Percentiles rank a stretch among this genome's conserved stretches.
Evolutionary conservation across 73 alveolate species (phyloP).

Genomic region (Loxodes magnus): DNA sequence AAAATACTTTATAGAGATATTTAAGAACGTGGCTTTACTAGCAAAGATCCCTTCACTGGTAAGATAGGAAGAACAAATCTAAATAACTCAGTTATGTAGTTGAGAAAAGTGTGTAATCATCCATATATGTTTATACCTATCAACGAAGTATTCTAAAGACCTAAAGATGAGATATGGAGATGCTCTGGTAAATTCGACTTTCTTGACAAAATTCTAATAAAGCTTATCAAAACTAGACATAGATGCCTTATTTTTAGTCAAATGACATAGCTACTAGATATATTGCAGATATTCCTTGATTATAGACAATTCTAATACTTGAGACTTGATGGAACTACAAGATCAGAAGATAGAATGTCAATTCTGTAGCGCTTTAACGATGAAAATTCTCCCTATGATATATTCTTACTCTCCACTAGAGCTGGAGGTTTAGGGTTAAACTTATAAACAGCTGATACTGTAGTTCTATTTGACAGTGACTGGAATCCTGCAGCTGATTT

Average conservation of each 20-base stretch:
- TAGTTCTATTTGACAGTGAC: conserved; percentile 88
- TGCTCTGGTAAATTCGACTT: conserved; percentile 90
- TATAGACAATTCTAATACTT: conserved; percentile 71
- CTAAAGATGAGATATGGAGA: conserved; percentile 84
- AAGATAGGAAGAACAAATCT: conserved; percentile 88
- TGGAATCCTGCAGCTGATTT: conserved; percentile 99
- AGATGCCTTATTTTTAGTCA: conserved; percentile 89
- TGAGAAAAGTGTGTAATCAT: conserved; percentile 96
- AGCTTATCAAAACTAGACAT: conserved; percentile 75
- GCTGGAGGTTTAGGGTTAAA: conserved; percentile 94
- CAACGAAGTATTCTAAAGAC: conserved; percentile 13
- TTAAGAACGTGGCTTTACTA: conserved; percentile 67
- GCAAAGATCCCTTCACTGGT: conserved; percentile 2
- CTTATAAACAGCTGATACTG: conserved; percentile 93
- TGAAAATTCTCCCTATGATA: conserved; percentile 56
- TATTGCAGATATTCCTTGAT: conserved; percentile 82
- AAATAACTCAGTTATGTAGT: conserved; percentile 93
- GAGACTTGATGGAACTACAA: conserved; percentile 94
- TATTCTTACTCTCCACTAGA: conserved; percentile 80
- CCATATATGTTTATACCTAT: conserved; percentile 84
- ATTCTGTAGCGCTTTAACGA: conserved; percentile 64
- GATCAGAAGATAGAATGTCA: conserved; percentile 86
- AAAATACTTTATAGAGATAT: conserved; percentile 80
- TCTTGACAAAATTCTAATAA: conserved; percentile 91
- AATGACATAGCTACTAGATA: conserved; percentile 92